phyloP scores from a whole-genome alignment of 345 rosid species.

The Pugionium dolabratum region DNA sequence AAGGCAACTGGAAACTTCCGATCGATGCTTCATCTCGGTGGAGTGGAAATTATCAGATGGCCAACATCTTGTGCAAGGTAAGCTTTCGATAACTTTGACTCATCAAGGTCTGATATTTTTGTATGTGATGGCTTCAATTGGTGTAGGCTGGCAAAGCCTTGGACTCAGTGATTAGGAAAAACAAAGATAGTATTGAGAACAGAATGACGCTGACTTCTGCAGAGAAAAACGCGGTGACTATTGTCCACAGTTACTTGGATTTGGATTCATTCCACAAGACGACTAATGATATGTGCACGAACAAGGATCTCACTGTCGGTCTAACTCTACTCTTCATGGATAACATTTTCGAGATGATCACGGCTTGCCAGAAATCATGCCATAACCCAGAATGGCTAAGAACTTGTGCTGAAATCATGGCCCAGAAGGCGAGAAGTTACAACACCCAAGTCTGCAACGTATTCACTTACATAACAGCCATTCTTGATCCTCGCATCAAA shows the following conservation, averaged over 20 bases:
- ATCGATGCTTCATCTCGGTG: constrained; percentile 78
- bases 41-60: constrained; percentile 95
- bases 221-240: constrained; percentile 62
- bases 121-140: constrained; percentile 8
- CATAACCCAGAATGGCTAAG: constrained; percentile 82
- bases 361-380: constrained; percentile 64
- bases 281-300: constrained; percentile 71
- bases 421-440: constrained; percentile 72
- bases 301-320: constrained; percentile 74
- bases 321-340: constrained; percentile 94
- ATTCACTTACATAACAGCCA: constrained; percentile 81
- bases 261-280: constrained; percentile 90
- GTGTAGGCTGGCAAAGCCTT: constrained; percentile 78
- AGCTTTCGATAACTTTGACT: constrained; percentile 22
- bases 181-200: constrained; percentile 58
- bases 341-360: constrained; percentile 81
- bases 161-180: constrained; percentile 75
- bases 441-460: constrained; percentile 72
- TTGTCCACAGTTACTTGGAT: constrained; percentile 73
- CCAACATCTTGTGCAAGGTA: constrained; percentile 79
- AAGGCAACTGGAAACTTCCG: constrained; percentile 90
- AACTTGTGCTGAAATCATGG: constrained; percentile 83
- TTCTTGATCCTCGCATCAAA: constrained; percentile 91
- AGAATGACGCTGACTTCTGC: constrained; percentile 56
- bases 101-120: constrained; percentile 21